Percentiles rank a stretch among this genome's conserved stretches.
These are phyloP conservation scores for Penicillium brevicompactum DNA, from an alignment of 2,329 filamentous ascomycete genomes.

Conservation along the genomic window DNA sequence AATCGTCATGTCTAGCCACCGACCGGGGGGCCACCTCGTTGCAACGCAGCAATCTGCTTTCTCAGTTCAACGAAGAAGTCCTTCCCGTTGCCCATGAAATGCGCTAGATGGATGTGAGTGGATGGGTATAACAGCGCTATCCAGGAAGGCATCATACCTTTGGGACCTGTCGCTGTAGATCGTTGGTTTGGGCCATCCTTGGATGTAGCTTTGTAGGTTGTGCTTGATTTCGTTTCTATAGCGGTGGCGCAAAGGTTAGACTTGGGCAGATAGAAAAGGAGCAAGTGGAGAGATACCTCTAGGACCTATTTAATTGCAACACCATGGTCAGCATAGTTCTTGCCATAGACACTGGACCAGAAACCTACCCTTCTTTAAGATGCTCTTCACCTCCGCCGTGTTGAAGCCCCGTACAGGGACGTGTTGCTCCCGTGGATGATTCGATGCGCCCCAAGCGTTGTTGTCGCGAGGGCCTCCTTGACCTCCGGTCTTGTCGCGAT, in stretches of 20 bases:
- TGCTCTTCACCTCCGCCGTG: conserved; percentile 42
- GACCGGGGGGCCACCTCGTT: conserved; percentile 37
- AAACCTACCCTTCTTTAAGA: conserved; percentile 42
- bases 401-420: conserved; percentile 49
- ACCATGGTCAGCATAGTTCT: conserved; percentile 5
- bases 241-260: conserved; percentile 12
- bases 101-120: conserved; percentile 35
- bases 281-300: conserved; percentile 27
- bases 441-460: conserved; percentile 33
- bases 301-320: conserved; percentile 23
- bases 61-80: conserved; percentile 54
- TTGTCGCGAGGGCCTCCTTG: conserved; percentile 36
- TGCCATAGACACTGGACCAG: neutral
- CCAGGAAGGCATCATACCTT: conserved; percentile 37
- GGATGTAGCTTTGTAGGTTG: conserved; percentile 41
- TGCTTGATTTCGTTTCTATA: conserved; percentile 35
- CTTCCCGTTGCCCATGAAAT: conserved; percentile 51
- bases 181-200: conserved; percentile 40
- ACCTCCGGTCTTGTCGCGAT: conserved; percentile 31
- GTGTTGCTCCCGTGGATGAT: conserved; percentile 41
- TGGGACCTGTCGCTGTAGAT: conserved; percentile 46
- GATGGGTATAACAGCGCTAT: conserved; percentile 1
- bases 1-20: conserved; percentile 34
- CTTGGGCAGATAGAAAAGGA: neutral
- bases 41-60: conserved; percentile 48